These are phyloP conservation scores for Talaromyces pinophilus DNA, from an alignment of 2,329 filamentous ascomycete genomes.

Conservation along the genomic window DNA sequence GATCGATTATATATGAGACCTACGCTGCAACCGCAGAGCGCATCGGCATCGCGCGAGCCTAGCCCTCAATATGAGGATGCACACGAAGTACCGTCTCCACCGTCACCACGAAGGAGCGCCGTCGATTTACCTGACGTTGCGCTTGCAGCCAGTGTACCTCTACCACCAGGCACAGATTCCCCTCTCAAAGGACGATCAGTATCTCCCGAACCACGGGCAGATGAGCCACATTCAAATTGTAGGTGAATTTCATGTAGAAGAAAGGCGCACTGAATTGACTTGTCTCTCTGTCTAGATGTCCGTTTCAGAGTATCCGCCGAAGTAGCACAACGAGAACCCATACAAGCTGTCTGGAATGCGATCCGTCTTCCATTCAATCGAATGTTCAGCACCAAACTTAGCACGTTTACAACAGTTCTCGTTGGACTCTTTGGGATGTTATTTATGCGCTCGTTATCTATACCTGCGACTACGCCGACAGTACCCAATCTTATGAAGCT, in stretches of 20 bases:
- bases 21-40: slow-evolving; percentile 44
- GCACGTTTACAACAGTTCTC: slow-evolving; percentile 63
- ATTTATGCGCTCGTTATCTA: slow-evolving; percentile 65
- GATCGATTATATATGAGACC: slow-evolving; percentile 47
- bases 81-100: slow-evolving; percentile 44
- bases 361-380: slow-evolving; percentile 39
- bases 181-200: slow-evolving; percentile 60
- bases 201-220: slow-evolving; percentile 49
- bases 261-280: neutral
- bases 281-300: slow-evolving; percentile 40
- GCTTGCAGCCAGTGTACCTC: slow-evolving; percentile 58
- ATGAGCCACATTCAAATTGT: slow-evolving; percentile 23
- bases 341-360: slow-evolving; percentile 72
- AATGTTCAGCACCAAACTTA: slow-evolving; percentile 69
- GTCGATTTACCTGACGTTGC: slow-evolving; percentile 51
- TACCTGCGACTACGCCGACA: slow-evolving; percentile 66
- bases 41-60: slow-evolving; percentile 56
- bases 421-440: slow-evolving; percentile 65
- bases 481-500: slow-evolving; percentile 88
- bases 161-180: slow-evolving; percentile 56
- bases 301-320: slow-evolving; percentile 85
- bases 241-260: slow-evolving; percentile 2
- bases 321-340: slow-evolving; percentile 82
- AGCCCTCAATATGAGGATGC: slow-evolving; percentile 64
- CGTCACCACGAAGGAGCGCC: slow-evolving; percentile 30